phyloP scores from a whole-genome alignment of 2,329 filamentous ascomycete genomes.

The Eurotiales sp. region DNA sequence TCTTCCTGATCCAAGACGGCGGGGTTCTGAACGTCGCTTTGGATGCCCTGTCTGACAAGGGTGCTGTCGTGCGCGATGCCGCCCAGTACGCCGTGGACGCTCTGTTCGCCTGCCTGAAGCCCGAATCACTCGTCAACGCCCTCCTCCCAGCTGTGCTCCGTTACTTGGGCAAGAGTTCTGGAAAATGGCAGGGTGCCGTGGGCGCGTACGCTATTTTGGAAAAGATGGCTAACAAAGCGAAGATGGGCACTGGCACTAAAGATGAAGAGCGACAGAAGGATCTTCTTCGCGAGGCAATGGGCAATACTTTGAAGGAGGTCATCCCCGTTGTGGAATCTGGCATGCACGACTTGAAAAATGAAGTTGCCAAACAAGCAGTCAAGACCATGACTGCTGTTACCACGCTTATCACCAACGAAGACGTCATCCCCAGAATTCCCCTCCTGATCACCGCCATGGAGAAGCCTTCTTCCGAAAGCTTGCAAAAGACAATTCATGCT shows the following conservation, averaged over 20 bases:
- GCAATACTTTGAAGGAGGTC: slow-evolving; percentile 69
- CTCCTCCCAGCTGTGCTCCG: slow-evolving; percentile 70
- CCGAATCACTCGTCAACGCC: slow-evolving; percentile 78
- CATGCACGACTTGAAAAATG: slow-evolving; percentile 94
- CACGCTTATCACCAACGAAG: slow-evolving; percentile 89
- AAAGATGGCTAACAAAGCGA: slow-evolving; percentile 91
- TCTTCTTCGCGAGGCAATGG: slow-evolving; percentile 84
- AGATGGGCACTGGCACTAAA: slow-evolving; percentile 76
- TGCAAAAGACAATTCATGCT: slow-evolving; percentile 95
- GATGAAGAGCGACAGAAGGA: slow-evolving; percentile 88
- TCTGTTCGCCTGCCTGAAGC: slow-evolving; percentile 71
- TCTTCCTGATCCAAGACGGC: slow-evolving; percentile 78
- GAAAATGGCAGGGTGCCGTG: slow-evolving; percentile 96
- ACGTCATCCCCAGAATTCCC: slow-evolving; percentile 87
- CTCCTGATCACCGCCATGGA: slow-evolving; percentile 94
- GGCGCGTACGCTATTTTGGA: slow-evolving; percentile 80
- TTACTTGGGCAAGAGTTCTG: slow-evolving; percentile 78
- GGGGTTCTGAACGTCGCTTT: slow-evolving; percentile 69
- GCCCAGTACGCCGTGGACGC: slow-evolving; percentile 93
- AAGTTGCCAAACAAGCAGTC: slow-evolving; percentile 79
- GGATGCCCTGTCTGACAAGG: slow-evolving; percentile 87
- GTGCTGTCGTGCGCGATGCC: slow-evolving; percentile 79
- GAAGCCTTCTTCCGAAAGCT: slow-evolving; percentile 79
- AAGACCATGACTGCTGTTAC: slow-evolving; percentile 90
- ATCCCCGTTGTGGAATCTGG: slow-evolving; percentile 88